Evolutionary conservation across 148 eudicot species (phyloP), one percentile per base, ranked within the genome.

Genomic region (Diospyros lotus): DNA sequence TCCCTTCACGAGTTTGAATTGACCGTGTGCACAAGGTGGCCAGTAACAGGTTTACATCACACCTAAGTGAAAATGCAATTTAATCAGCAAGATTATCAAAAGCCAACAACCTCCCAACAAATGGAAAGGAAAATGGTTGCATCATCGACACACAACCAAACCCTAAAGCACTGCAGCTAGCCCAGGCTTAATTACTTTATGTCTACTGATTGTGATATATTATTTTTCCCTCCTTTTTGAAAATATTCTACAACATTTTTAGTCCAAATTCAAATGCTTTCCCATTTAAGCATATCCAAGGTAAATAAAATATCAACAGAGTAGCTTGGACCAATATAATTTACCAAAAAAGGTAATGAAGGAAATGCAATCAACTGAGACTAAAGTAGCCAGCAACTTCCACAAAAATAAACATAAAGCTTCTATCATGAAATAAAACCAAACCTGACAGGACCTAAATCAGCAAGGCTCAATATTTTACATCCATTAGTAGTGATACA

Each of bases 1-100:
- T 83, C 54, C 99, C 99, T 82, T 95, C 99, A 79, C 82, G 91
- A 64, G 99, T 95, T 84, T 90, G 99, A 81, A 95, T 95, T 14
- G 96, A 95, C 44, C 99, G 88, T 13, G 96, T 95, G 68, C 94
- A 88, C 18, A 95, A 82, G 8, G 97, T 89, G 53, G 89, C 85
- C 69, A 90, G 80, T 80, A 95, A 82, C 69, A 88, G 88, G 79
- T 89, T 79, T 5, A 87, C 88, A 82, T 93, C 97, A 87, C 97
- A 90, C 93, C 99, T 95, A 70, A 73, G 66, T 55, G 69, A 77
- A 73, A 44, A 79, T 41, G 69, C 51, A 80, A 53, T 10, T 6
- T 14, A 58, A 28, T 52, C 54, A 15, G 54, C 17, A 10, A 52
- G 38, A 12, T 65, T 15, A 18, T n/a, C 42, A 68, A 28, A 68